Evolutionary conservation across 306 rosid species (phyloP), one percentile per base, ranked within the genome.

Genomic region (Rosa multiflora): DNA sequence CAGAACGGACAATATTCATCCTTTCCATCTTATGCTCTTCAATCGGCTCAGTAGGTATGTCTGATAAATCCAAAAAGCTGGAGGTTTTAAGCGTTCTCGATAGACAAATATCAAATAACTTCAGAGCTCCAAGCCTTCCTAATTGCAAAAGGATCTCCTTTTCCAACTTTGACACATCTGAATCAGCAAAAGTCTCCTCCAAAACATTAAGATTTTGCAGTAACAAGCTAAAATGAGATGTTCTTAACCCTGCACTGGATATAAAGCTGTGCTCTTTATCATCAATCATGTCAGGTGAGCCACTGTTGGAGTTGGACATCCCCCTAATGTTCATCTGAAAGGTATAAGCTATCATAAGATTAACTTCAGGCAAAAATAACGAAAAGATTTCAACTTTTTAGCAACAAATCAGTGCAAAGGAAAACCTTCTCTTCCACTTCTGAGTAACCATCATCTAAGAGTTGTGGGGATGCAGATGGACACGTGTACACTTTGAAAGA

Each of bases 121-220:
- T 85, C 1, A 92, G 89, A 35, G 85, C 97, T 78, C 99, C 99
- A 69, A 94, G 93, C 87, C 85, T 91, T 75, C 85, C 90, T 62
- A 92, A 81, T 68, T 90, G 93, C 78, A 58, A 55, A 17, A 85
- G 74, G 73, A 94, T 92, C 72, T 90, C 90, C 72, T 84, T 84
- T 82, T 90, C 90, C 89, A 92, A 82, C 82, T 82, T 82, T 52
- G 70, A 64, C 51, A 79, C 86, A 35, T 88, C 90, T 9, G 94
- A 89, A 90, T 90, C 93, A 42, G 83, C 70, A 82, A 95, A 91
- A 53, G 88, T 84, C 78, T 88, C 89, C 86, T 95, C 98, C 82
- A 95, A 83, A 88, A 83, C 87, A 68, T 82, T 81, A 40, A 92
- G 92, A 77, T 91, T 95, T 86, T 91, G 87, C 87, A 95, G 85